Conservation (phyloP, 495 filamentous ascomycete genomes). For the Neurospora sp. region DNA sequence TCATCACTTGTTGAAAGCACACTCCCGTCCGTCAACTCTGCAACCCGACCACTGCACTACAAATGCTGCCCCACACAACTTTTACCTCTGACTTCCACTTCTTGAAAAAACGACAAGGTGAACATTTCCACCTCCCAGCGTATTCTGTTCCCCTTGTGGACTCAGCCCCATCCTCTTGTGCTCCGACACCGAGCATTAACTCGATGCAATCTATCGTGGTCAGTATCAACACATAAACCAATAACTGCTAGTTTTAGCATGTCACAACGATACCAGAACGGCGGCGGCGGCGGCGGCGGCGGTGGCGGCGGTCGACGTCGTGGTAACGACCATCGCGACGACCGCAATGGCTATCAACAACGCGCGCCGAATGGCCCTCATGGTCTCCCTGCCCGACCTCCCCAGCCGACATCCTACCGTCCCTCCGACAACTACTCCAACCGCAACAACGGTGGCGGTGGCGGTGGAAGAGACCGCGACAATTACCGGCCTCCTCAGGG, state of each 20-base stretch:
- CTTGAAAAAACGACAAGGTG: not conserved
- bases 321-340: conserved; percentile 5
- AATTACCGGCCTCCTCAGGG: conserved; percentile 28
- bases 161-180: not conserved
- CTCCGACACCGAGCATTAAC: not conserved
- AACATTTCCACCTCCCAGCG: not conserved
- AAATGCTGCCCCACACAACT: not conserved
- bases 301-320: not conserved
- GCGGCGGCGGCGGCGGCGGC: not conserved
- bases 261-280: not conserved
- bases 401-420: not conserved
- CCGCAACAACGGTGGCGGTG: conserved; percentile 2
- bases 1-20: not conserved
- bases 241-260: not conserved
- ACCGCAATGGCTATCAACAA: not conserved
- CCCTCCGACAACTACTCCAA: not conserved
- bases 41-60: not conserved
- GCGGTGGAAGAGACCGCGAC: conserved; percentile 1
- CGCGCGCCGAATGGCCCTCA: conserved; percentile 2
- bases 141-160: not conserved
- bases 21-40: not conserved
- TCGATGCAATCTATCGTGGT: not conserved
- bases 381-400: conserved; percentile 1
- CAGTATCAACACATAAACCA: not conserved
- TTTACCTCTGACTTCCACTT: not conserved